Evolutionary conservation across 257 asterid species (phyloP).

Genomic region (Rehmannia glutinosa): DNA sequence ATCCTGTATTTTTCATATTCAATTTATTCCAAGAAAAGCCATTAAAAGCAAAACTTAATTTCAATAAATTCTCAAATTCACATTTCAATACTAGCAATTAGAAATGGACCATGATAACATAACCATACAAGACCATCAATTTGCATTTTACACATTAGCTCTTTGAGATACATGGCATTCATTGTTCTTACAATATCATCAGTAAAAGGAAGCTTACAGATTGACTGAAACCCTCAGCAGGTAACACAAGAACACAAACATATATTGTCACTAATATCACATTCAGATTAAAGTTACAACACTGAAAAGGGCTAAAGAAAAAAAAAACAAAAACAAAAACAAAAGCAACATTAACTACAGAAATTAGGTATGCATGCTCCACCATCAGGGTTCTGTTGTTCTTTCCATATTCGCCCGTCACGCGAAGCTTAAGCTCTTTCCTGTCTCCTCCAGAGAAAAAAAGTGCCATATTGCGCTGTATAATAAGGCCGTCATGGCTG

Average conservation of each 20-base stretch:
- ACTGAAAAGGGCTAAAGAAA: not conserved
- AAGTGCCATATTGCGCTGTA: constrained; percentile 80
- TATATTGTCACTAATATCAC: constrained; percentile 12
- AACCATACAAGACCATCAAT: too few relatives aligned
- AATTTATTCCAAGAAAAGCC: too few relatives aligned
- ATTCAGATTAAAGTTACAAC: constrained; percentile 13
- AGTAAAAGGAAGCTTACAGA: too few relatives aligned
- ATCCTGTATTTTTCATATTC: too few relatives aligned
- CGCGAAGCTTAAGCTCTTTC: constrained; percentile 86
- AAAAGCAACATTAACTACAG: constrained; percentile 37
- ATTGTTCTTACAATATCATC: too few relatives aligned
- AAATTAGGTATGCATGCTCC: constrained; percentile 79
- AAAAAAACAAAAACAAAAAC: not conserved
- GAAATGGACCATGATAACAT: too few relatives aligned
- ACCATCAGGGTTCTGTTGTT: constrained; percentile 68
- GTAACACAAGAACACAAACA: constrained; percentile 18
- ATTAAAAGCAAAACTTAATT: too few relatives aligned
- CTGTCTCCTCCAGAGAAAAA: constrained; percentile 84
- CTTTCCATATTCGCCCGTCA: constrained; percentile 83
- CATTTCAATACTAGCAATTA: too few relatives aligned
- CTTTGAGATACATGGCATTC: too few relatives aligned
- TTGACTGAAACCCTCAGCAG: too few relatives aligned
- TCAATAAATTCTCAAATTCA: too few relatives aligned
- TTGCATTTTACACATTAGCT: too few relatives aligned
- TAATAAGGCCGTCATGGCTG: constrained; percentile 80